Percentiles rank a stretch among this genome's conserved stretches.
Evolutionary conservation across 257 asterid species (phyloP).

Genomic region (Jasminum sambac): DNA sequence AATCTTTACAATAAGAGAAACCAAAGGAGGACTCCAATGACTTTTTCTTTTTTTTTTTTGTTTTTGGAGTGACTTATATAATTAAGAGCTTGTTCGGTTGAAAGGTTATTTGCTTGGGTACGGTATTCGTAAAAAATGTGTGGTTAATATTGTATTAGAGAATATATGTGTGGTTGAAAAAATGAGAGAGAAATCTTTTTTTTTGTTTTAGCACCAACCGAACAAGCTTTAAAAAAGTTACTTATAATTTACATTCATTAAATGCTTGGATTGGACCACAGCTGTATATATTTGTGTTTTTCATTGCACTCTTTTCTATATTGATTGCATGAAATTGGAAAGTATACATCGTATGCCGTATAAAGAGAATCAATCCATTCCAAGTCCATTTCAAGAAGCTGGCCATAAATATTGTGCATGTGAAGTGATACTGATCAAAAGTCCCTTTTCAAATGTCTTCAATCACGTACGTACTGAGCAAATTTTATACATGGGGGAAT

Average conservation of each 20-base stretch:
- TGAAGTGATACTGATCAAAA: slow-evolving; percentile 17
- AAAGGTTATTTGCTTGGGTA: no score
- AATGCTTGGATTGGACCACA: slow-evolving; percentile 36
- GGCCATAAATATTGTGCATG: slow-evolving; percentile 8
- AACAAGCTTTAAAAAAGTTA: slow-evolving; percentile 2
- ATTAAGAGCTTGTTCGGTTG: no score
- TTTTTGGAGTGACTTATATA: not conserved
- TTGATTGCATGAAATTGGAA: slow-evolving; percentile 41
- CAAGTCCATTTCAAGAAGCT: slow-evolving; percentile 1
- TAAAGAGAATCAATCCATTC: slow-evolving; percentile 30
- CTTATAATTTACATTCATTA: not conserved
- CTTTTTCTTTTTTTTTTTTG: not conserved
- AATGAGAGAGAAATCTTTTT: no score
- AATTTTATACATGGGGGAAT: slow-evolving; percentile 18
- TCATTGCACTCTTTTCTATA: slow-evolving; percentile 41
- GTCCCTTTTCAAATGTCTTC: not conserved
- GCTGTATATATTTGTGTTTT: slow-evolving; percentile 14
- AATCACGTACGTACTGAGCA: not conserved
- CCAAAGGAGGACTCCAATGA: not conserved
- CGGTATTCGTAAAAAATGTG: no score
- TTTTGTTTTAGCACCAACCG: no score
- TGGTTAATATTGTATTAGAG: no score
- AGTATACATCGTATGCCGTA: slow-evolving; percentile 29
- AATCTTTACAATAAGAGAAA: slow-evolving; percentile 20
- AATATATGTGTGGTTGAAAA: no score